phyloP scores from a whole-genome alignment of 1,139 yeast genomes.

The Blastobotrys ciferrii region DNA sequence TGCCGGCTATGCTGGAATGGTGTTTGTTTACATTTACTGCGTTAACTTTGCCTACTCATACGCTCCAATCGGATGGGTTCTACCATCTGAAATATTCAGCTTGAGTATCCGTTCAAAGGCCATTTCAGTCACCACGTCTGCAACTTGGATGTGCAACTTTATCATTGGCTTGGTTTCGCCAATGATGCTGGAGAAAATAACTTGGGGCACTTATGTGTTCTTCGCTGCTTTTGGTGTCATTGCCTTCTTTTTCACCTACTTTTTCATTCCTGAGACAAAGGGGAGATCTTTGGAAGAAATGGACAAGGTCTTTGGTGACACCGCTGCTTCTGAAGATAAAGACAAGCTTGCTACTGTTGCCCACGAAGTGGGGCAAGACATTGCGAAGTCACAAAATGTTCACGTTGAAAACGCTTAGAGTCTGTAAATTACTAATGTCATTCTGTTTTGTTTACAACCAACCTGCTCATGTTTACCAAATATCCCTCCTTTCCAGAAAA shows the following conservation, averaged over 20 bases:
- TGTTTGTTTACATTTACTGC: conserved; percentile 61
- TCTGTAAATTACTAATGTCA: too few species aligned
- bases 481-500: too few species aligned
- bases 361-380: conserved; percentile 3
- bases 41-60: conserved; percentile 46
- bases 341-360: conserved; percentile 8
- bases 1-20: conserved; percentile 58
- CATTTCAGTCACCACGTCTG: conserved; percentile 66
- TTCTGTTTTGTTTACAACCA: too few species aligned
- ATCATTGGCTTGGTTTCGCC: conserved; percentile 68
- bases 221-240: conserved; percentile 16
- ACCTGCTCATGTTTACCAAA: too few species aligned
- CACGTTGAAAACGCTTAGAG: conserved; percentile 2
- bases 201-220: conserved; percentile 47
- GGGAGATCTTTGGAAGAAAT: conserved; percentile 72
- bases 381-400: background rate
- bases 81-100: conserved; percentile 68
- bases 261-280: conserved; percentile 67
- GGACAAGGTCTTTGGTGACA: conserved; percentile 48
- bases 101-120: conserved; percentile 70
- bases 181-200: conserved; percentile 64
- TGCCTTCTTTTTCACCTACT: conserved; percentile 54
- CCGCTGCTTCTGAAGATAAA: conserved; percentile 13
- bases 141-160: conserved; percentile 75
- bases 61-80: conserved; percentile 75